Base-by-base conservation (phyloP, 345 rosid genomes). In the Zanthoxylum bungeanum region DNA sequence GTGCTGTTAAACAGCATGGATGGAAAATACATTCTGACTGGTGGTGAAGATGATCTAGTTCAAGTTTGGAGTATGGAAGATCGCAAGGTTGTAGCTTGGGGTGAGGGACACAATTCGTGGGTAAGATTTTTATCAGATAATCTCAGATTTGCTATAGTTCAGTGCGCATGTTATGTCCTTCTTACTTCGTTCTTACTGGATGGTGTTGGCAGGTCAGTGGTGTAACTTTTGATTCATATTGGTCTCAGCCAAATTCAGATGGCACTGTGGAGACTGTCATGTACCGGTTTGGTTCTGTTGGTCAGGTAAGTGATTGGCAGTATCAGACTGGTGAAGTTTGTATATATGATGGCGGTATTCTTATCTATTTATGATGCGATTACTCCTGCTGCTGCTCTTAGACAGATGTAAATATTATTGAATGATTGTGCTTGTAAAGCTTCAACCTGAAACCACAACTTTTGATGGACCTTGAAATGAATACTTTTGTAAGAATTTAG, bases 31-130 rank as follows among this genome's bases (percentile, higher is more conserved):
- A 81, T 96, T 74, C 83, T 96, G 82, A 89, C 98, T 21, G 99
- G 99, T 56, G 99, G 99, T 67, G 99, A 96, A 85, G 99, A 96
- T 77, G 99, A 96, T 80, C 79, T 96, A 75, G 98, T 96, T 83
- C 98, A 93, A 82, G 96, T 96, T 51, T 96, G 99, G 99, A 93
- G 99, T 76, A 90, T 93, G 97, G 99, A 93, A 69, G 99, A 93
- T 74, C 86, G 97, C 40, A 96, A 96, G 79, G 97, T 96, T 60
- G 99, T 96, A 70, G 99, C 98, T 2, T 93, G 98, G 98, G 99
- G 99, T 39, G 99, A 93, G 80, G 99, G 99, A 59, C 99, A 96
- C 80, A 96, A 90, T 73, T 96, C 99, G 4, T 96, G 99, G 99
- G 99, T 96, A 84, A 78, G 90, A 70, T 80, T 79, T 24, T 74